phyloP scores from a whole-genome alignment of 2,329 filamentous ascomycete species.

The Beauveria sp. region DNA sequence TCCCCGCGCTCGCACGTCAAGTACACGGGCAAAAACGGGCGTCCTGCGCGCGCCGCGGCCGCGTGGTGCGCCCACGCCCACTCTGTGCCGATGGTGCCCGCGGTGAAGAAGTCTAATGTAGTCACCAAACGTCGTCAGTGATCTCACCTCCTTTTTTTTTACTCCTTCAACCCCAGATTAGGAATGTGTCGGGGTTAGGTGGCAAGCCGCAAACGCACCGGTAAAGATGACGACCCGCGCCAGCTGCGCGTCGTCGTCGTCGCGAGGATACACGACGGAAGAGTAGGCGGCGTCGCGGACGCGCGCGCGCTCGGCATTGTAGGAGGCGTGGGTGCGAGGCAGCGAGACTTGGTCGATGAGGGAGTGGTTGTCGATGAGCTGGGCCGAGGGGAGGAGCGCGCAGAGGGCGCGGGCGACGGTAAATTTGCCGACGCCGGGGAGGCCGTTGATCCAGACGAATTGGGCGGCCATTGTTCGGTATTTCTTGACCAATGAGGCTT shows the following conservation, averaged over 20 bases:
- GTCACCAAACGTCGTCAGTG: neutral
- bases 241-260: slow-evolving; percentile 15
- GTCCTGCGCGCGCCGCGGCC: slow-evolving; percentile 15
- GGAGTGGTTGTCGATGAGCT: slow-evolving; percentile 23
- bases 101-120: slow-evolving; percentile 10
- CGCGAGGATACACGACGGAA: slow-evolving; percentile 4
- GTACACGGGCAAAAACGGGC: slow-evolving; percentile 21
- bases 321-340: slow-evolving; percentile 15
- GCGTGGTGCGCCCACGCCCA: slow-evolving; percentile 16
- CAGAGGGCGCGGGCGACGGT: slow-evolving; percentile 22
- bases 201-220: slow-evolving; percentile 14
- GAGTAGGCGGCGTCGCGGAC: slow-evolving; percentile 11
- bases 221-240: slow-evolving; percentile 18
- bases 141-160: neutral
- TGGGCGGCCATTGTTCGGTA: neutral
- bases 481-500: too few relatives aligned
- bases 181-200: neutral
- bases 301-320: slow-evolving; percentile 16
- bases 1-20: slow-evolving; percentile 20
- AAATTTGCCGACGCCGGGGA: slow-evolving; percentile 24
- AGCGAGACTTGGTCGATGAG: slow-evolving; percentile 20
- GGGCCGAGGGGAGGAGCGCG: slow-evolving; percentile 18
- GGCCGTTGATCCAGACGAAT: slow-evolving; percentile 25
- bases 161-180: neutral
- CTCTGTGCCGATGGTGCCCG: neutral